Conservation (phyloP, 768 basidiomycete genomes). For the Russula brevipes region DNA sequence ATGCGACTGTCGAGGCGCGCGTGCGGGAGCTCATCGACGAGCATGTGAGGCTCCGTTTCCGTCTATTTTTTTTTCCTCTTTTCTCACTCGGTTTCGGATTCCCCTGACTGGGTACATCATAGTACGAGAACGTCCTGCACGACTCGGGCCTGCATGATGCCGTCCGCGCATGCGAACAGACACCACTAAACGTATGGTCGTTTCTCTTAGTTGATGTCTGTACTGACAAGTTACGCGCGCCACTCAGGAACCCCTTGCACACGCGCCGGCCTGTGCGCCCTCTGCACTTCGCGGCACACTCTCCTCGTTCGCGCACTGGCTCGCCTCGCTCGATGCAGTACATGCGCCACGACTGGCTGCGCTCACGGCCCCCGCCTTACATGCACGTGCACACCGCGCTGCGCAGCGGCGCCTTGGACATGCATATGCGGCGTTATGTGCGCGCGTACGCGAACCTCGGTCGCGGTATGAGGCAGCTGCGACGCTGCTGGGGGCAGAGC, state of each 20-base stretch:
- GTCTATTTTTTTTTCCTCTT: background rate
- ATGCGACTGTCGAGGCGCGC: conserved; percentile 54
- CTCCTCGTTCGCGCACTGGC: conserved; percentile 73
- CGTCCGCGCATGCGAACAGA: conserved; percentile 40
- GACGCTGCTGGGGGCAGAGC: conserved; percentile 74
- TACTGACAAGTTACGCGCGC: background rate
- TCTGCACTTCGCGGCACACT: conserved; percentile 58
- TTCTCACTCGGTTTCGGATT: conserved; percentile 3
- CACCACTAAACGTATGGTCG: conserved; percentile 37
- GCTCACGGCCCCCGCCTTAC: conserved; percentile 61
- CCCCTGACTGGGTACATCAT: conserved; percentile 1
- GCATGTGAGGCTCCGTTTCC: conserved; percentile 55
- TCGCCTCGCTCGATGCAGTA: conserved; percentile 75
- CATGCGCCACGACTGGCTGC: conserved; percentile 75
- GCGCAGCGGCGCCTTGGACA: conserved; percentile 63
- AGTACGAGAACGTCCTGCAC: conserved; percentile 48
- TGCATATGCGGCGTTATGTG: conserved; percentile 70
- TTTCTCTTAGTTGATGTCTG: no score
- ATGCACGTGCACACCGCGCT: conserved; percentile 66
- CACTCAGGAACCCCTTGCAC: conserved; percentile 67
- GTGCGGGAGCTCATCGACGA: conserved; percentile 66
- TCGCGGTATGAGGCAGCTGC: conserved; percentile 90
- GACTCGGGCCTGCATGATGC: conserved; percentile 52
- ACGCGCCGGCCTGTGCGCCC: conserved; percentile 60
- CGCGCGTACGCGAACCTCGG: conserved; percentile 65